These are phyloP conservation scores for Pythium biforme DNA, from an alignment of 352 stramenopile species.

Conservation along the genomic window DNA sequence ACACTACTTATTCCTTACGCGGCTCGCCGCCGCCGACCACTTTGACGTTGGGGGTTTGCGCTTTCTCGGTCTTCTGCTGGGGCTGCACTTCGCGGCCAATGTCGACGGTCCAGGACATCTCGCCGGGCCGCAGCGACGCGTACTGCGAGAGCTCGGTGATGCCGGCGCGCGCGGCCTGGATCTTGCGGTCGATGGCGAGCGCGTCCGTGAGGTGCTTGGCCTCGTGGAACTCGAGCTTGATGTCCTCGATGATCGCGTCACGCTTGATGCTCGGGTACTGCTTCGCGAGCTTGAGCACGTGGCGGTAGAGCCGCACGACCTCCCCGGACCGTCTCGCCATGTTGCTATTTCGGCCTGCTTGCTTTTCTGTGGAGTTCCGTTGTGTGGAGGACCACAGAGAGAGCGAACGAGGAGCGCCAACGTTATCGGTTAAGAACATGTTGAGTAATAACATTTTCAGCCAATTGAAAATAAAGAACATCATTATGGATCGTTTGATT, in stretches of 20 bases:
- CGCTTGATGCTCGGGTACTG: constrained; percentile 86
- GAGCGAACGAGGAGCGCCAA: background rate
- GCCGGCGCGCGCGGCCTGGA: constrained; percentile 61
- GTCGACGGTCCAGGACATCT: constrained; percentile 69
- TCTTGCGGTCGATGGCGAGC: constrained; percentile 59
- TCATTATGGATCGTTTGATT: background rate
- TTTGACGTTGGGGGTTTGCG: constrained; percentile 39
- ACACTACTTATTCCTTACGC: constrained; percentile 10
- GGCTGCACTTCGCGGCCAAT: constrained; percentile 47
- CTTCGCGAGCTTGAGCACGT: constrained; percentile 81
- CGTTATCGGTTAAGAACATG: constrained; percentile 12
- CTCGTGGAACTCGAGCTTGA: constrained; percentile 83
- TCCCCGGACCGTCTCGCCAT: constrained; percentile 27
- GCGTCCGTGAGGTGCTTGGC: constrained; percentile 65
- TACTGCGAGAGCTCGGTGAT: constrained; percentile 82
- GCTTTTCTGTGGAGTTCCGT: constrained; percentile 6
- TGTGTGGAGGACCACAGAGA: background rate
- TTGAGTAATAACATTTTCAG: constrained; percentile 1
- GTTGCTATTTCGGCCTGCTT: too few relatives aligned
- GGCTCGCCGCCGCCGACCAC: constrained; percentile 35
- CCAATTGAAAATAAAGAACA: constrained; percentile 5
- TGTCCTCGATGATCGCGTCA: constrained; percentile 76
- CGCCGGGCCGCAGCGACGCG: constrained; percentile 53
- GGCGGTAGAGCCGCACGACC: constrained; percentile 77
- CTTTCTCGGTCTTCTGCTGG: background rate